Evolutionary conservation across 2,329 filamentous ascomycete species (phyloP), one percentile per base, ranked within the genome.

Genomic region (Colletotrichum sp.): DNA sequence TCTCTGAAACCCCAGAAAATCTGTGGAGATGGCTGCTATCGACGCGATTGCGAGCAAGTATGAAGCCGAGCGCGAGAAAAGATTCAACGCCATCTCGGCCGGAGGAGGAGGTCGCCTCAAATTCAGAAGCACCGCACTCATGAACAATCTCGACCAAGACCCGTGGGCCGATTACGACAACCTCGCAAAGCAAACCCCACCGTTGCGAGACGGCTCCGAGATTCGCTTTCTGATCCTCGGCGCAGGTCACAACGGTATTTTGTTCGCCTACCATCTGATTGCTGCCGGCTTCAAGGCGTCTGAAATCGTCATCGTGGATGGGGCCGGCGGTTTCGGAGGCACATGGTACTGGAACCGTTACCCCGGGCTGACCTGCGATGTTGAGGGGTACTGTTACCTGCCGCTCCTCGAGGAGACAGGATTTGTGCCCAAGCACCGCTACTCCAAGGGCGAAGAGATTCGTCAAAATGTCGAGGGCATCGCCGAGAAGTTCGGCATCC

Each of bases 341-440:
- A 89, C 87, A 0, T 90, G 88, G 88, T 89, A 88, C 72, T 89
- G 88, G 86, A 89, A 89, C 73, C 82, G 87, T 0, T 90, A 89
- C 70, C 88, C 88, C 0, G 88, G 87, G 1, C 78, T 89, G 16
- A 84, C 85, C 76, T 93, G 91, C 79, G 91, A 93, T 78, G 83
- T 92, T 6, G 92, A 93, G 34, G 55, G 89, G 5, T 76, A 75
- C 32, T 34, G 55, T 21, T 78, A 78, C 60, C 30, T 77, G 30
- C 77, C 77, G 8, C 67, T 78, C 3, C 64, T 75, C 26, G 75
- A 72, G 24, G 68, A 78, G 2, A 78, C 69, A 1, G 69, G 69
- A 16, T 72, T 69, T 26, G 12, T 72, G 5, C 75, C 76, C 7
- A 63, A 57, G 59, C 55, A 69, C 9, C 85, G 83, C 59, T 87